Evolutionary conservation across 2,329 filamentous ascomycete genomes (phyloP), one percentile per base, ranked within the genome.

Genomic region (Exophiala mesophila): DNA sequence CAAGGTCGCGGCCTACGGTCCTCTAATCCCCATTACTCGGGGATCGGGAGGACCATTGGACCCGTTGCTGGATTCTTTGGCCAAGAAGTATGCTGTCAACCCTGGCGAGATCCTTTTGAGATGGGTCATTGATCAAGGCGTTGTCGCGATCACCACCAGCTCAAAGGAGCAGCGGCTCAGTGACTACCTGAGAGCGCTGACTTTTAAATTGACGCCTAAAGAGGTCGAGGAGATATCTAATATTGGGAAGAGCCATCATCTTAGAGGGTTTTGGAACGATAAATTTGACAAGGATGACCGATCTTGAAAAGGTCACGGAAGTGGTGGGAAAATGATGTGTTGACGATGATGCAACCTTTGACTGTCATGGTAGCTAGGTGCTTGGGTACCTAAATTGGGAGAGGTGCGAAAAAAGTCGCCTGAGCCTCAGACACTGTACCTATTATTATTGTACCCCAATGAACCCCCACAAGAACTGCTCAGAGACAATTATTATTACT

Each of bases 91-190:
- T 56, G 74, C 68, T 1, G 78, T 81, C 32, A 69, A 59, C 39
- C 69, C 75, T 35, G 72, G 68, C 2, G 77, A 82, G 59, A 71
- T 82, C 39, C 61, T 70, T 37, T 55, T 82, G 41, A 63, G 78
- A 38, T 83, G 77, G 77, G 73, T 70, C 36, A 70, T 82, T 37
- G 77, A 82, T 51, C 76, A 78, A 54, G 77, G 76, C 17, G 60
- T 74, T 43, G 69, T 81, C 12, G 62, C 73, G 0, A 71, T 83
- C 44, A 81, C 77, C 4, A 82, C 78, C 2, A 78, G 72, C 44
- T 63, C 68, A 36, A 82, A 80, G 56, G 77, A 81, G 60, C 69
- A 76, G 49, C 65, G 78, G 12, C 50, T 82, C 57, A 73, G 66
- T 43, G 74, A 78, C 54, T 80, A 80, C 53, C 55, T 81, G 47